These are phyloP conservation scores for Leishmania mexicana DNA, from an alignment of 208 protist species.

Conservation along the genomic window DNA sequence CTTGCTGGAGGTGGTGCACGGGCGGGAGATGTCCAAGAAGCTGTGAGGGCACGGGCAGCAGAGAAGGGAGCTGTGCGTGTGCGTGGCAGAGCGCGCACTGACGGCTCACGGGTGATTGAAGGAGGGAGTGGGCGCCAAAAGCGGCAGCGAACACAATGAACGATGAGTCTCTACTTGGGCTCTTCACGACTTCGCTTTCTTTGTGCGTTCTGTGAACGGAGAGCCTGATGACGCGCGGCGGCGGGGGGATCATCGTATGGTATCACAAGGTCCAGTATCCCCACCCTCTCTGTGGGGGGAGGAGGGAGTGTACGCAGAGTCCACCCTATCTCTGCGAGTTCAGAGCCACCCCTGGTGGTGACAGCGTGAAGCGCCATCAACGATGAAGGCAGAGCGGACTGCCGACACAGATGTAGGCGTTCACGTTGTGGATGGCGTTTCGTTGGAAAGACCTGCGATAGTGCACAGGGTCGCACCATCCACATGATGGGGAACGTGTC, in stretches of 20 bases:
- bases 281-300: background rate
- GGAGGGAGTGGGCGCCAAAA: too few relatives aligned
- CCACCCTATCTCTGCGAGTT: background rate
- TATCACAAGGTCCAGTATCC: background rate
- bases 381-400: background rate
- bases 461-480: background rate
- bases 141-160: too few relatives aligned
- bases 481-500: background rate
- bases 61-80: background rate
- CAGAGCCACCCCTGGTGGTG: background rate
- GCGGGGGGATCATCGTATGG: background rate
- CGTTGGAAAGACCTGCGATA: background rate
- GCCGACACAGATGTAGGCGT: background rate
- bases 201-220: constrained; percentile 1
- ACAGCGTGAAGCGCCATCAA: background rate
- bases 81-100: background rate
- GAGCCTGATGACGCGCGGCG: background rate
- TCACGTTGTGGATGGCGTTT: background rate
- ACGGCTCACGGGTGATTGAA: too few relatives aligned
- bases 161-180: too few relatives aligned
- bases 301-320: background rate
- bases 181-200: background rate
- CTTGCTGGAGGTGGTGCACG: constrained; percentile 75
- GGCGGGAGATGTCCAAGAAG: constrained; percentile 69
- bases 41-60: constrained; percentile 32